A percentile compares a stretch with the other conserved stretches of the same genome.
Conservation (phyloP, 306 rosid genomes). For the Rosa multiflora region DNA sequence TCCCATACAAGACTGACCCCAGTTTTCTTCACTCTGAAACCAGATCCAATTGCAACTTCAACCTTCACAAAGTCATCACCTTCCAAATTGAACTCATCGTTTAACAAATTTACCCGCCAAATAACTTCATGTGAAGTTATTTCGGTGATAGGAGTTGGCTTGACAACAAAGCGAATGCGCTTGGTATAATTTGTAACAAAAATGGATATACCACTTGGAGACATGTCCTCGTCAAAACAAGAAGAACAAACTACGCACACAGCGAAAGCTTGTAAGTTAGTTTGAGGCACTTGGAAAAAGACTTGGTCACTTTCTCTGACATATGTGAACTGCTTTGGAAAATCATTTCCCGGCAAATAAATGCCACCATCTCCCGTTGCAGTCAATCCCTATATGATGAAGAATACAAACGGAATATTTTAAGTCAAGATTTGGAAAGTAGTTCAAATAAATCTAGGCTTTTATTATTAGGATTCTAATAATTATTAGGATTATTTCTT, state of each 20-base stretch:
- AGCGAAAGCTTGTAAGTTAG: conserved; percentile 11
- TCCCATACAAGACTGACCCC: background rate
- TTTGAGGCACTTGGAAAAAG: conserved; percentile 16
- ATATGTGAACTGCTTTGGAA: conserved; percentile 21
- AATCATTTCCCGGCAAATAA: conserved; percentile 19
- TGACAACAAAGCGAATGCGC: background rate
- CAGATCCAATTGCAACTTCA: background rate
- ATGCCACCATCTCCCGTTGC: conserved; percentile 7
- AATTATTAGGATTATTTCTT: too few species aligned
- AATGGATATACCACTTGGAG: background rate
- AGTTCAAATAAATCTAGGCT: too few species aligned
- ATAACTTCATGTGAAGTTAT: conserved; percentile 3
- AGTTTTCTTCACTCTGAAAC: conserved; percentile 17
- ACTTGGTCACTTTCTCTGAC: conserved; percentile 7
- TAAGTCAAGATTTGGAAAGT: too few species aligned
- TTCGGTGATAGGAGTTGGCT: background rate
- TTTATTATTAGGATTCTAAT: too few species aligned
- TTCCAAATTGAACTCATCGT: conserved; percentile 5
- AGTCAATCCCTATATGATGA: conserved; percentile 17
- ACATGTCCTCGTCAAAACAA: background rate
- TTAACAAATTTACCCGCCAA: background rate
- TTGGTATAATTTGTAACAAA: conserved; percentile 17
- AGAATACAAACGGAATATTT: too few species aligned
- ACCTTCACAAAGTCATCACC: background rate
- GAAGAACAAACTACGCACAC: conserved; percentile 10